A percentile compares a stretch with the other conserved stretches of the same genome.
phyloP scores from a whole-genome alignment of 768 basidiomycete genomes.

The Saitozyma sp. region DNA sequence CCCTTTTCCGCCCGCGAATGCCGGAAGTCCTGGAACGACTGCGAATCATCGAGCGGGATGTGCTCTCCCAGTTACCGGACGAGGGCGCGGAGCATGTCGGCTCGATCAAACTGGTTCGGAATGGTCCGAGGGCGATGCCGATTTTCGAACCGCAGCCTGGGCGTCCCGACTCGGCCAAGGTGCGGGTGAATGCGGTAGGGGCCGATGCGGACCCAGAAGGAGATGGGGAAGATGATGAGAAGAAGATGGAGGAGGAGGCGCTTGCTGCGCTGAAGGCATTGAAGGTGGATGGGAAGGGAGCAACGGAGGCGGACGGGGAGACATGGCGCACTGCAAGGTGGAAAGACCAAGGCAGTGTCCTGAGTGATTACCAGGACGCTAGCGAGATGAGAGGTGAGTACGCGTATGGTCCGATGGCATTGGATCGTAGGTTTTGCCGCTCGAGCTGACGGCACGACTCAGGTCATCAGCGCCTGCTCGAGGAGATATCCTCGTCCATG shows the following conservation, averaged over 20 bases:
- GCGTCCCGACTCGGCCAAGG: background rate
- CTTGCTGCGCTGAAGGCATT: conserved; percentile 37
- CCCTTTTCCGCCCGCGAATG: conserved; percentile 70
- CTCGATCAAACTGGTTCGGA: conserved; percentile 76
- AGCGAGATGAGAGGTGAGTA: conserved; percentile 45
- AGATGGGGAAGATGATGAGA: conserved; percentile 31
- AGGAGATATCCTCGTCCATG: conserved; percentile 9
- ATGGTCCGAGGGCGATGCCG: conserved; percentile 56
- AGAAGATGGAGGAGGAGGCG: conserved; percentile 45
- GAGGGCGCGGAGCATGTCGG: conserved; percentile 75
- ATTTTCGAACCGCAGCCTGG: conserved; percentile 20
- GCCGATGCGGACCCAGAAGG: background rate
- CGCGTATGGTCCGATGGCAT: background rate
- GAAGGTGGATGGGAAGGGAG: conserved; percentile 34
- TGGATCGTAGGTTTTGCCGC: background rate
- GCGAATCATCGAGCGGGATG: conserved; percentile 76
- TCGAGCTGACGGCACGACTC: conserved; percentile 3
- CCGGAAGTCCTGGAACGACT: conserved; percentile 76
- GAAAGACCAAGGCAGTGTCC: conserved; percentile 40
- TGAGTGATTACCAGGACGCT: conserved; percentile 40
- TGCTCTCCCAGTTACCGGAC: conserved; percentile 65
- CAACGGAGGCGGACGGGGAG: conserved; percentile 11
- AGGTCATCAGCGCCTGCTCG: conserved; percentile 32
- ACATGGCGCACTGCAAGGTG: conserved; percentile 53
- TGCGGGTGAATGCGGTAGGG: background rate